Base-by-base conservation (phyloP, 768 basidiomycete species). In the Clitopilus passeckerianus region DNA sequence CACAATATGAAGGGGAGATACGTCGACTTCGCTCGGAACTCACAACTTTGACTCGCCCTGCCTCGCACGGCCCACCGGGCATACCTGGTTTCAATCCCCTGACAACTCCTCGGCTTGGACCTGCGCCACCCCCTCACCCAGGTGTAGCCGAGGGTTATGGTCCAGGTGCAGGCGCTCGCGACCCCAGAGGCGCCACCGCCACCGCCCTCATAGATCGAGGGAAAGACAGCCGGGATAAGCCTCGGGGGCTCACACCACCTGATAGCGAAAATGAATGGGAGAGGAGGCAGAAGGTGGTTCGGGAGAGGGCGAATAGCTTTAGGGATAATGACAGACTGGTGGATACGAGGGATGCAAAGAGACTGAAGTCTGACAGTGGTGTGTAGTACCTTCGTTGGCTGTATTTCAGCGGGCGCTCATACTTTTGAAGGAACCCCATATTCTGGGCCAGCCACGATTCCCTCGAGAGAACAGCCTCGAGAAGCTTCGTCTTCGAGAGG, bases 1-100 rank as follows among this genome's bases (percentile, higher is more conserved):
- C 87, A 60, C 86, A 88, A 68, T 95, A 91, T 66, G 94, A 96
- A 68, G 87, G 90, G 1, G 94, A 96, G 64, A 77, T 95, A 60
- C 73, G 75, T 3, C 80, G 86, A 30, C 80, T 93, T 20, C 81
- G 91, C 34, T 73, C 81, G 4, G 90, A 92, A 67, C 75, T 89
- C 60, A 75, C 81, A 1, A 68, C 46, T 12, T 50, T 50, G 46
- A 50, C 46, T 50, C 46, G 46, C 16, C 46, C 46, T 23, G n/a
- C 22, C 18, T 50, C 46, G 3, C 46, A 20, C 10, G 46, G 46
- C n/a, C 46, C 46, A 7, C 46, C 46, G 20, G 46, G 46, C 46
- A 50, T 50, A 18, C 46, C 46, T 18, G 46, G 46, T 2, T 18
- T 50, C 46, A 50, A 50, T 9, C 46, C 46, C 20, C 18, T 50